A percentile compares a stretch with the other conserved stretches of the same genome.
Conservation (phyloP, 192 early-diverging fungal genomes). For the Backusella morwellensis region DNA sequence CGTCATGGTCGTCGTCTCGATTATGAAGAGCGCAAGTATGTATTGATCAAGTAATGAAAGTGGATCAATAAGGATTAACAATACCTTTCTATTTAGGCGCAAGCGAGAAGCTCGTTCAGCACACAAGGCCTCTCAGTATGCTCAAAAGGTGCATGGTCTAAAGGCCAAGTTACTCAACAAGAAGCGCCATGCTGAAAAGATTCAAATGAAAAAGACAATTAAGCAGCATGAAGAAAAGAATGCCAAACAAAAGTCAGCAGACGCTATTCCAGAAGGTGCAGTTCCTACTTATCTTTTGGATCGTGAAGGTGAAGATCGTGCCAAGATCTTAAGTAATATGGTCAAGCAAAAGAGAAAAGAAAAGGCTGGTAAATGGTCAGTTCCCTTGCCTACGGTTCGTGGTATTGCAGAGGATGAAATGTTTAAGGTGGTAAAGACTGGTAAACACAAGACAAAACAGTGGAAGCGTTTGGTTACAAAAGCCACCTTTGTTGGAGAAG, state of each 20-base stretch:
- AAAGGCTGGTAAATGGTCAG: conserved; percentile 97
- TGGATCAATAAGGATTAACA: neutral
- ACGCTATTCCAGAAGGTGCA: conserved; percentile 92
- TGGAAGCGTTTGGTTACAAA: conserved; percentile 99
- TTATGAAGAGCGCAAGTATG: conserved; percentile 88
- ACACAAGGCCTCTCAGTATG: conserved; percentile 89
- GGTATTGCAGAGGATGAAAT: conserved; percentile 99
- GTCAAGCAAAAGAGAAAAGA: conserved; percentile 99
- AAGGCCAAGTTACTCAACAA: conserved; percentile 99
- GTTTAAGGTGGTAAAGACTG: conserved; percentile 96
- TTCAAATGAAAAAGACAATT: conserved; percentile 99
- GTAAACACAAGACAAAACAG: conserved; percentile 89
- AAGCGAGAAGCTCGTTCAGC: conserved; percentile 92
- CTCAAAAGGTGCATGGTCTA: conserved; percentile 95
- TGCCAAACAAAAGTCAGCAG: conserved; percentile 89
- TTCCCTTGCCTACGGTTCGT: conserved; percentile 96
- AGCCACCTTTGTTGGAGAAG: conserved; percentile 98
- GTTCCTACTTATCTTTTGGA: conserved; percentile 97
- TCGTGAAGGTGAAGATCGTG: conserved; percentile 94
- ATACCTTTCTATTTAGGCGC: conserved; percentile 55
- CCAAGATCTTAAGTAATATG: conserved; percentile 98
- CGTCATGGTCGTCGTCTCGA: conserved; percentile 95
- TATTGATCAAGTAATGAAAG: neutral
- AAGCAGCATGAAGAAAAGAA: conserved; percentile 98
- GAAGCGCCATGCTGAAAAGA: conserved; percentile 97